Evolutionary conservation across 306 rosid species (phyloP).

Genomic region (Gastrolobium villosum): DNA sequence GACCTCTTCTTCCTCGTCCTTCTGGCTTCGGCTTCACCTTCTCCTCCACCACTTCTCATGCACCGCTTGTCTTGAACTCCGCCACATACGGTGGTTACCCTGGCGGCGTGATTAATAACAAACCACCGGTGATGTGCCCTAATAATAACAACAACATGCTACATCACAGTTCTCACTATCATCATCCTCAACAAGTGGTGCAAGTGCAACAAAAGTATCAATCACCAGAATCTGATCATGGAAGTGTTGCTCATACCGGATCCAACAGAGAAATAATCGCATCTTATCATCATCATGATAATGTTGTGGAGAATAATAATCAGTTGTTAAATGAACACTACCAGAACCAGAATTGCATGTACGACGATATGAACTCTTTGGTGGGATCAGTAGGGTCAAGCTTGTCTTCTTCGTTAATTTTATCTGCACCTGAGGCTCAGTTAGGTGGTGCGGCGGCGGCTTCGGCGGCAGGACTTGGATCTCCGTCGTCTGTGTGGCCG

Average conservation of each 20-base stretch:
- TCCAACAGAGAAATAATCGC: conserved; percentile 42
- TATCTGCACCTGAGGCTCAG: conserved; percentile 49
- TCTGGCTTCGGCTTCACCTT: conserved; percentile 51
- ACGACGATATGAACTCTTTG: conserved; percentile 43
- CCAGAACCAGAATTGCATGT: conserved; percentile 27
- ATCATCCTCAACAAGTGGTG: conserved; percentile 42
- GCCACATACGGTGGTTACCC: conserved; percentile 45
- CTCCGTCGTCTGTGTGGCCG: conserved; percentile 44
- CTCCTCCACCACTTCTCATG: conserved; percentile 44
- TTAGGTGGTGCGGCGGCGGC: conserved; percentile 31
- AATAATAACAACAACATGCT: neutral
- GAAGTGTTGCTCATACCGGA: neutral
- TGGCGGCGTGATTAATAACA: neutral
- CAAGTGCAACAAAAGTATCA: conserved; percentile 32
- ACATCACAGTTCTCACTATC: conserved; percentile 15
- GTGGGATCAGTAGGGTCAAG: conserved; percentile 53
- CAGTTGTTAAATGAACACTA: neutral
- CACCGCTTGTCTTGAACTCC: conserved; percentile 35
- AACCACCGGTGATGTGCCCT: conserved; percentile 42
- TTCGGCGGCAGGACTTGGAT: conserved; percentile 53
- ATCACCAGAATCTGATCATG: conserved; percentile 20
- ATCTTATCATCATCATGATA: conserved; percentile 25
- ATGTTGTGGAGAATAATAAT: conserved; percentile 13
- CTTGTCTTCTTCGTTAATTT: conserved; percentile 37
- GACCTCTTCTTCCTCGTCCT: conserved; percentile 86